Percentiles rank a stretch among this genome's conserved stretches.
Evolutionary conservation across 2,329 filamentous ascomycete genomes (phyloP).

Genomic region (Xylariaceae sp.): DNA sequence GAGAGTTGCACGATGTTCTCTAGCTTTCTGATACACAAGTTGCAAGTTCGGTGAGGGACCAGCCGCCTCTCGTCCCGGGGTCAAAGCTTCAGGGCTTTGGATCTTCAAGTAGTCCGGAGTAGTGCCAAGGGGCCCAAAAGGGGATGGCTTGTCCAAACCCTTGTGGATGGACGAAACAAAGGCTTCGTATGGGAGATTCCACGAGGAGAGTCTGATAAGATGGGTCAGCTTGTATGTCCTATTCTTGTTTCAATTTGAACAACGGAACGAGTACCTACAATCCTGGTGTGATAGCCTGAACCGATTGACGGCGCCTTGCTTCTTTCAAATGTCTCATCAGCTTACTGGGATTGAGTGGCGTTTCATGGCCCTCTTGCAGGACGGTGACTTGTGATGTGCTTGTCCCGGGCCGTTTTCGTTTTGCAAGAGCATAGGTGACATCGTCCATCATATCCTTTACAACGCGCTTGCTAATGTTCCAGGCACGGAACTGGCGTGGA

Average conservation of each 20-base stretch:
- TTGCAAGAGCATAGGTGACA: neutral
- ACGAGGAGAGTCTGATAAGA: constrained; percentile 5
- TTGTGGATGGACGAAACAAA: constrained; percentile 4
- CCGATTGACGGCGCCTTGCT: neutral
- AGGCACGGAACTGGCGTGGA: neutral
- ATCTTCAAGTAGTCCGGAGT: constrained; percentile 7
- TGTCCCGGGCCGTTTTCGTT: constrained; percentile 4
- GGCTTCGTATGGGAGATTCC: constrained; percentile 12
- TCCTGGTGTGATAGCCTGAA: neutral
- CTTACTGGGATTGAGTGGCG: neutral
- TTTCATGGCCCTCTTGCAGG: neutral
- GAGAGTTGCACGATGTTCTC: neutral
- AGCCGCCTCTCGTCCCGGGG: neutral
- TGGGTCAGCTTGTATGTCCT: neutral
- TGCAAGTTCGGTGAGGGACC: constrained; percentile 11
- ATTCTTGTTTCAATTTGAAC: too few relatives aligned
- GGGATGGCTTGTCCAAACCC: neutral
- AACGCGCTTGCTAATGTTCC: constrained; percentile 2
- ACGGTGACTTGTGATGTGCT: constrained; percentile 9
- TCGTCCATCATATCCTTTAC: neutral
- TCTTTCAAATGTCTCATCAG: constrained; percentile 7
- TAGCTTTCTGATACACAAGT: constrained; percentile 15
- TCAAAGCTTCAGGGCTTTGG: neutral
- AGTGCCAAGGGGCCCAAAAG: neutral
- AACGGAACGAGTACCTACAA: neutral